phyloP scores from a whole-genome alignment of 1,284 basidiomycete species.

The Puccinia coronata region DNA sequence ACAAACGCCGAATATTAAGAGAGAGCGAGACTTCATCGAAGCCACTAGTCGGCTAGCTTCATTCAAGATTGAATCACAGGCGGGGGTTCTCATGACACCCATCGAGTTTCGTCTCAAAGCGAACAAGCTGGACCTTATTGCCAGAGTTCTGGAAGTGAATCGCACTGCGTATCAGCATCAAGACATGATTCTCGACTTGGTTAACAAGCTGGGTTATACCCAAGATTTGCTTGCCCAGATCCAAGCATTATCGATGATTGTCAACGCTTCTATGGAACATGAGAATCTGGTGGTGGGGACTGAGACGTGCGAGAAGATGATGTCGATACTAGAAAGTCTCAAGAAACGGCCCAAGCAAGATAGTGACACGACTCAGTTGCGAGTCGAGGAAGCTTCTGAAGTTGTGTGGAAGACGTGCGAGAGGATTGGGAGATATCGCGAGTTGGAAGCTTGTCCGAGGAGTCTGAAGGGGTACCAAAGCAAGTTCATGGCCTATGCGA shows the following conservation, averaged over 20 bases:
- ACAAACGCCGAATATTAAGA: constrained; percentile 66
- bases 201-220: constrained; percentile 78
- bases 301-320: constrained; percentile 72
- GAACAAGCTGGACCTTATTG: constrained; percentile 75
- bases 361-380: constrained; percentile 39
- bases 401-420: constrained; percentile 84
- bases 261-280: constrained; percentile 74
- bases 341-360: constrained; percentile 53
- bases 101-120: constrained; percentile 85
- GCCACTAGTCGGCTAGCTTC: constrained; percentile 83
- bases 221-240: constrained; percentile 72
- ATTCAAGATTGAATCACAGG: constrained; percentile 73
- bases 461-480: constrained; percentile 64
- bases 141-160: constrained; percentile 76
- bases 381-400: constrained; percentile 67
- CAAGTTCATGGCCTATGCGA: constrained; percentile 73
- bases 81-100: constrained; percentile 76
- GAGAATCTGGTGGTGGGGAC: constrained; percentile 75
- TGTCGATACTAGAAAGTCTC: constrained; percentile 66
- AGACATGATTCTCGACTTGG: constrained; percentile 82
- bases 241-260: constrained; percentile 80
- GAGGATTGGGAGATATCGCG: constrained; percentile 66
- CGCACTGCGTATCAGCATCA: constrained; percentile 82
- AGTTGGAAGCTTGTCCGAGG: constrained; percentile 63
- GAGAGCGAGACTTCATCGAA: constrained; percentile 87